phyloP scores from a whole-genome alignment of 1,284 basidiomycete species.

The Ceratobasidium sp. region DNA sequence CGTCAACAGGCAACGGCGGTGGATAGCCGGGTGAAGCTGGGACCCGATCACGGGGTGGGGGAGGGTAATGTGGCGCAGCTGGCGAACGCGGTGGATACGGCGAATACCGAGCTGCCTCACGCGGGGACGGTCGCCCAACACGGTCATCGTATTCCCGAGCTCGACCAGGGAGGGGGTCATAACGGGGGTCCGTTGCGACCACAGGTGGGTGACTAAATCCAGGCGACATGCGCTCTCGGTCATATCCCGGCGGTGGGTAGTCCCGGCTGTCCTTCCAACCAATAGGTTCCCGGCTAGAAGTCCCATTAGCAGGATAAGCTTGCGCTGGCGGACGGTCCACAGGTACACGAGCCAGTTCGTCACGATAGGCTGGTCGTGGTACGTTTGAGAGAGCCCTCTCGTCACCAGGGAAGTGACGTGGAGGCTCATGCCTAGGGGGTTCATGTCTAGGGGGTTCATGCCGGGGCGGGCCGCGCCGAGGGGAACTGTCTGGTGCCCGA shows the following conservation, averaged over 20 bases:
- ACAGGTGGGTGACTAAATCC: constrained; percentile 20
- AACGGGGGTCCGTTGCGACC: constrained; percentile 24
- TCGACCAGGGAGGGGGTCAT: constrained; percentile 28
- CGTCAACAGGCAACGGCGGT: constrained; percentile 25
- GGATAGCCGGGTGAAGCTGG: constrained; percentile 29
- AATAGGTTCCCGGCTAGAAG: constrained; percentile 36
- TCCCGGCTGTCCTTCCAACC: constrained; percentile 39
- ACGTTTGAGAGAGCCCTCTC: constrained; percentile 26
- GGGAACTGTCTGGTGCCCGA: constrained; percentile 25
- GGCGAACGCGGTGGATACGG: constrained; percentile 29
- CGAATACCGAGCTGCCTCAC: constrained; percentile 27
- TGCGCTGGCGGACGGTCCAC: constrained; percentile 30
- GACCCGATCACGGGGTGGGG: constrained; percentile 25
- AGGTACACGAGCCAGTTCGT: constrained; percentile 30
- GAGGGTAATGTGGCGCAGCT: neutral
- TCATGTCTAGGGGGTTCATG: constrained; percentile 30
- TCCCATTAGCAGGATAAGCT: constrained; percentile 28
- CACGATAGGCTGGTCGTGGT: constrained; percentile 30
- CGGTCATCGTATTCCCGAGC: constrained; percentile 37
- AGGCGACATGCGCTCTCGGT: constrained; percentile 36
- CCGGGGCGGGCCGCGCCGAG: constrained; percentile 21
- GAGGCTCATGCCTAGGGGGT: constrained; percentile 25
- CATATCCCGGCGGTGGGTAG: constrained; percentile 40
- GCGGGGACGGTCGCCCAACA: constrained; percentile 19
- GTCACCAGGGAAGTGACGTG: constrained; percentile 33